Percentiles rank a stretch among this genome's conserved stretches.
phyloP scores from a whole-genome alignment of 2,329 filamentous ascomycete genomes.

The Aspergillus latus region DNA sequence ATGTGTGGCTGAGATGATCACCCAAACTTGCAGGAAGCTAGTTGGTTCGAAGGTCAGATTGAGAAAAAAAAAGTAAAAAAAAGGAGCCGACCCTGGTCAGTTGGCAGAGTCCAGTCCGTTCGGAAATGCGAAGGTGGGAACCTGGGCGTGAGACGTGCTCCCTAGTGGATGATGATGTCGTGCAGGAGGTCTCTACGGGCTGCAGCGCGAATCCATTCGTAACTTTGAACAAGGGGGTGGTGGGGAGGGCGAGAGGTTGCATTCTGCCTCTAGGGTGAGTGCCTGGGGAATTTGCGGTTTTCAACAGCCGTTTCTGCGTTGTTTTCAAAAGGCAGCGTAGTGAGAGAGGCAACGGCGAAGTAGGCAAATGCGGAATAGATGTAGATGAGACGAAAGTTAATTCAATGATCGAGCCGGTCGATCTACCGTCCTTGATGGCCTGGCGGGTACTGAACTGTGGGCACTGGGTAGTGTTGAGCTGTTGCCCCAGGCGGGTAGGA shows the following conservation, averaged over 20 bases:
- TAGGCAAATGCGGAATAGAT: not conserved
- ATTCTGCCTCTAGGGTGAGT: conserved; percentile 13
- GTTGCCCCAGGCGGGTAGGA: not conserved
- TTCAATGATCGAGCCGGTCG: no score
- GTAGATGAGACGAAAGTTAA: not conserved
- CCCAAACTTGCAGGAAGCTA: conserved; percentile 33
- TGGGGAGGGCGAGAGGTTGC: conserved; percentile 19
- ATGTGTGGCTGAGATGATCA: conserved; percentile 27
- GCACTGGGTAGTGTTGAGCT: not conserved
- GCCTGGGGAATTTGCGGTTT: not conserved
- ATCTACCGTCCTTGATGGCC: no score
- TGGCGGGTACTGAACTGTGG: no score
- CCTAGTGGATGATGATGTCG: conserved; percentile 22
- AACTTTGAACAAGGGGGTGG: conserved; percentile 23
- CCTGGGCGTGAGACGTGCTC: conserved; percentile 8
- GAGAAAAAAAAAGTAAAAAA: conserved; percentile 14
- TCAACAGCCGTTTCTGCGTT: not conserved
- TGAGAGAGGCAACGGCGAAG: not conserved
- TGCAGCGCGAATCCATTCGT: conserved; percentile 24
- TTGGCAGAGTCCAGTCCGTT: conserved; percentile 19
- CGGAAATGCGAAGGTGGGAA: conserved; percentile 13
- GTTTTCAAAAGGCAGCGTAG: not conserved
- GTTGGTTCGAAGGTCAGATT: conserved; percentile 28
- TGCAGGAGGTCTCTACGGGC: conserved; percentile 25
- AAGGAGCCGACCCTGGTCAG: conserved; percentile 18